A percentile compares a stretch with the other conserved stretches of the same genome.
Evolutionary conservation across 2,329 filamentous ascomycete species (phyloP).

Genomic region (Ploettnerulaceae sp.): DNA sequence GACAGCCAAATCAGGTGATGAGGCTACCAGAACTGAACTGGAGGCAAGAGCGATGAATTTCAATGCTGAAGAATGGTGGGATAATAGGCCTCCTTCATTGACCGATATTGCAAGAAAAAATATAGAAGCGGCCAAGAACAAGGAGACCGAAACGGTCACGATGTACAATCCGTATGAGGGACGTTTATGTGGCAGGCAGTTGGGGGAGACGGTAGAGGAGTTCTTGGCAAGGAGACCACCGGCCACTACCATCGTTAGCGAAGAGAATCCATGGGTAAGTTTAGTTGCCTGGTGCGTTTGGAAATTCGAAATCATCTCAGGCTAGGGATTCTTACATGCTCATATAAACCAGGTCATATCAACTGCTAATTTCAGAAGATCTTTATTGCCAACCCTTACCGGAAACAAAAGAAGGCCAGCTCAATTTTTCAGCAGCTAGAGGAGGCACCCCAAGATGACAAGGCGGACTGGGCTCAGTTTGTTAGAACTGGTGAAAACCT

Average conservation of each 20-base stretch:
- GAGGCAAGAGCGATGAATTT: slow-evolving; percentile 48
- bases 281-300: no score
- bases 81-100: slow-evolving; percentile 32
- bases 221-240: slow-evolving; percentile 69
- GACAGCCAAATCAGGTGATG: slow-evolving; percentile 45
- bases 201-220: slow-evolving; percentile 55
- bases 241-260: slow-evolving; percentile 45
- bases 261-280: slow-evolving; percentile 50
- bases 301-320: no score
- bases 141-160: slow-evolving; percentile 8
- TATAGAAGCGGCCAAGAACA: slow-evolving; percentile 7
- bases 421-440: slow-evolving; percentile 26
- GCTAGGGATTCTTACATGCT: no score
- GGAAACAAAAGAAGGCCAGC: slow-evolving; percentile 21
- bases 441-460: slow-evolving; percentile 27
- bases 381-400: slow-evolving; percentile 62
- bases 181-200: slow-evolving; percentile 51
- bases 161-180: slow-evolving; percentile 58
- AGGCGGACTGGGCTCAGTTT: slow-evolving; percentile 22
- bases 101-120: slow-evolving; percentile 34
- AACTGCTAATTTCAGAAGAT: slow-evolving; percentile 39
- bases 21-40: slow-evolving; percentile 43
- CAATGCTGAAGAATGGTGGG: slow-evolving; percentile 47
- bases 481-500: slow-evolving; percentile 22
- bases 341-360: no score